Percentiles rank a stretch among this genome's conserved stretches.
phyloP scores from a whole-genome alignment of 352 stramenopile genomes.

The Pythium myriotylum region DNA sequence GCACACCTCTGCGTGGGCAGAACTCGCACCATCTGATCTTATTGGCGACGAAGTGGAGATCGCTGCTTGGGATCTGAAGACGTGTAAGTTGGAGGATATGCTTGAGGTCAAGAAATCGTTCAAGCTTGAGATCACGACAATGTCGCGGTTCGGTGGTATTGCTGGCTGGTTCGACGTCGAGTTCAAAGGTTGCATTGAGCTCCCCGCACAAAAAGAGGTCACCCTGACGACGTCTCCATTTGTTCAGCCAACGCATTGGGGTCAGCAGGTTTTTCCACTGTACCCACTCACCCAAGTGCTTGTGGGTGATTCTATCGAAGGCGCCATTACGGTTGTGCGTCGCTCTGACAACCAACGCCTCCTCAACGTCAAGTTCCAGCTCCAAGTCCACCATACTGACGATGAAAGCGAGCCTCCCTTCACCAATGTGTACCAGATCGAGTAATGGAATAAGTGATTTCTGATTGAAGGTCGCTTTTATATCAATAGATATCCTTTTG shows the following conservation, averaged over 20 bases:
- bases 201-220: conserved; percentile 76
- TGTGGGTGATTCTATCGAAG: conserved; percentile 73
- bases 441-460: conserved; percentile 49
- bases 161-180: conserved; percentile 99
- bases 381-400: conserved; percentile 66
- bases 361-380: conserved; percentile 90
- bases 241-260: conserved; percentile 89
- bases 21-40: conserved; percentile 74
- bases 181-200: conserved; percentile 92
- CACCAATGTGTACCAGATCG: conserved; percentile 84
- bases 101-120: conserved; percentile 74
- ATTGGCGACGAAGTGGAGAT: conserved; percentile 87
- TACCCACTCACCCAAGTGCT: conserved; percentile 85
- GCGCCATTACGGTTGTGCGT: conserved; percentile 72
- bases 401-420: conserved; percentile 51
- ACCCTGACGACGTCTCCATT: conserved; percentile 92
- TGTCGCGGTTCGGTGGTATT: conserved; percentile 92
- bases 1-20: conserved; percentile 82
- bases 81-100: conserved; percentile 83
- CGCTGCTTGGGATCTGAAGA: conserved; percentile 81
- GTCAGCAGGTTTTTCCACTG: conserved; percentile 85
- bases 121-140: conserved; percentile 83
- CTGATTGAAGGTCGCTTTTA: conserved; percentile 1
- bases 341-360: conserved; percentile 86
- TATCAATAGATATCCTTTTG: conserved; percentile 27